Evolutionary conservation across 805 yeast species (phyloP).

Genomic region (Kodamaea neixiangensis): DNA sequence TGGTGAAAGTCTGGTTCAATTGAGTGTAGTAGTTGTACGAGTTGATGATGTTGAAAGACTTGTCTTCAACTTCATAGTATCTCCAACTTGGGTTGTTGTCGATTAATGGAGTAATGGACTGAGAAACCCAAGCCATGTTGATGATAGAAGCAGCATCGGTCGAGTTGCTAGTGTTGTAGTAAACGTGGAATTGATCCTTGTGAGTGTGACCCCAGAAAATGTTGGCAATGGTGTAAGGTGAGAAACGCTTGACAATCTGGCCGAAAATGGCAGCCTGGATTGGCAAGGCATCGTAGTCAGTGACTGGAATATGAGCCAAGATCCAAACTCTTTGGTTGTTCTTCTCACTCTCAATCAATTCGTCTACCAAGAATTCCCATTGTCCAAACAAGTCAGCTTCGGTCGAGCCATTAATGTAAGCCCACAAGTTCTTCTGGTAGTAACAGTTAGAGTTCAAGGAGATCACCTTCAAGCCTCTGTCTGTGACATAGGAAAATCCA

Average conservation of each 20-base stretch:
- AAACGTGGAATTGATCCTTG: constrained; percentile 62
- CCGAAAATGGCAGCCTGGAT: constrained; percentile 56
- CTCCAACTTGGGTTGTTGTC: constrained; percentile 72
- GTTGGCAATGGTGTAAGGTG: constrained; percentile 68
- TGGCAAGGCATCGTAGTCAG: constrained; percentile 59
- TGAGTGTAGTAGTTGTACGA: constrained; percentile 59
- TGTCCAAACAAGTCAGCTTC: constrained; percentile 65
- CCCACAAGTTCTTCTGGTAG: constrained; percentile 58
- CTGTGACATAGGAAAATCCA: constrained; percentile 59
- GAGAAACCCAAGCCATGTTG: constrained; percentile 64
- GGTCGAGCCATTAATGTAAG: constrained; percentile 53
- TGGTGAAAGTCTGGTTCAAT: constrained; percentile 56
- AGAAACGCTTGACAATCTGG: constrained; percentile 63
- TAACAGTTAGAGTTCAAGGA: constrained; percentile 68
- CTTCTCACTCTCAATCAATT: constrained; percentile 59
- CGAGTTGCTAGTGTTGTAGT: constrained; percentile 49
- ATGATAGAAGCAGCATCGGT: constrained; percentile 39
- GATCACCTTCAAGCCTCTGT: constrained; percentile 58
- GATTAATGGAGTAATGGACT: constrained; percentile 62
- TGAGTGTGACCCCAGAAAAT: constrained; percentile 75
- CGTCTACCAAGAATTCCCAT: constrained; percentile 60
- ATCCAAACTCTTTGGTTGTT: constrained; percentile 71
- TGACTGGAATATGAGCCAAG: constrained; percentile 65
- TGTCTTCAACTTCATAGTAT: constrained; percentile 64
- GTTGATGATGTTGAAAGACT: constrained; percentile 62